phyloP scores from a whole-genome alignment of 371 early-diverging fungal species.

The Phascolomyces articulosus region DNA sequence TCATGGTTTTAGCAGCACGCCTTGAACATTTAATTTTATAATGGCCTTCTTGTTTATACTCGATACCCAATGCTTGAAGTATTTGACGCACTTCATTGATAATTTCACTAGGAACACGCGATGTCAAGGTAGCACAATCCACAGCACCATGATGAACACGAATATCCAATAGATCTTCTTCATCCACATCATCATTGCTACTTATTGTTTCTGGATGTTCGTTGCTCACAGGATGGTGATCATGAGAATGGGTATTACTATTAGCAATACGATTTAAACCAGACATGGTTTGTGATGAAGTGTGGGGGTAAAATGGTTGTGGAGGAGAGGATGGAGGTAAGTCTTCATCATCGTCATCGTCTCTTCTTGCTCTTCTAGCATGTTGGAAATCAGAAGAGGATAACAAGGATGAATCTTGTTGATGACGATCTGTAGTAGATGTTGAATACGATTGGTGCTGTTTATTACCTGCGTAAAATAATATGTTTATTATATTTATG shows the following conservation, averaged over 20 bases:
- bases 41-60: conserved; percentile 7
- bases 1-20: conserved; percentile 4
- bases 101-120: conserved; percentile 8
- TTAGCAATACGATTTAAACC: not conserved
- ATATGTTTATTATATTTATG: not conserved
- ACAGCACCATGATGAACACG: conserved; percentile 16
- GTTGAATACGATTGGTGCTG: not conserved
- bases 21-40: conserved; percentile 21
- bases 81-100: conserved; percentile 13
- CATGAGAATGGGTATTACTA: not conserved
- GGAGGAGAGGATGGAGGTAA: not conserved
- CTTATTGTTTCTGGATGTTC: too few relatives aligned
- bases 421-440: not conserved
- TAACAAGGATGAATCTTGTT: too few relatives aligned
- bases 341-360: too few relatives aligned
- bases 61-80: conserved; percentile 18
- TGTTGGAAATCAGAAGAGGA: too few relatives aligned
- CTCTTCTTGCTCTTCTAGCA: too few relatives aligned
- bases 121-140: conserved; percentile 12
- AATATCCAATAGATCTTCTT: too few relatives aligned
- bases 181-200: not conserved
- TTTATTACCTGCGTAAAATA: conserved; percentile 3
- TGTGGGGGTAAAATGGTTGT: not conserved
- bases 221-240: too few relatives aligned
- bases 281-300: not conserved